Percentiles rank a stretch among this genome's conserved stretches.
These are phyloP conservation scores for Penicillium samsonianum DNA, from an alignment of 495 filamentous ascomycete genomes.

Conservation along the genomic window DNA sequence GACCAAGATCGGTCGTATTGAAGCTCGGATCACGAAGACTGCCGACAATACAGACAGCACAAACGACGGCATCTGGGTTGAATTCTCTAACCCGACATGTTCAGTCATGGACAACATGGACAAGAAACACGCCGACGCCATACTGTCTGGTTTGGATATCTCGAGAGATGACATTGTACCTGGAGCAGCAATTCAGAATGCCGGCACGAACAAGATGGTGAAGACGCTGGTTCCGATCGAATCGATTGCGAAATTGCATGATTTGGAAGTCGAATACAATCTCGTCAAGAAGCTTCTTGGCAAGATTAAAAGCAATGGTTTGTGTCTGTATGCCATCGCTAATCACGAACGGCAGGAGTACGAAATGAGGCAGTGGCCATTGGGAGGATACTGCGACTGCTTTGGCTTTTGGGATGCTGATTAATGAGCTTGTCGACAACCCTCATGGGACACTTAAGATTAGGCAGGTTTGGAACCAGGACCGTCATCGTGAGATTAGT, in stretches of 20 bases:
- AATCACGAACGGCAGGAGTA: constrained; percentile 4
- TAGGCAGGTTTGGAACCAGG: constrained; percentile 15
- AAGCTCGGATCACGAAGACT: constrained; percentile 2
- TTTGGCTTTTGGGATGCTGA: constrained; percentile 11
- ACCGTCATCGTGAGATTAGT: constrained; percentile 12
- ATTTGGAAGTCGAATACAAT: neutral
- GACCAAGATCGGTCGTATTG: constrained; percentile 14
- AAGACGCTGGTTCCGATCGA: constrained; percentile 18
- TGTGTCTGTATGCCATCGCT: constrained; percentile 15
- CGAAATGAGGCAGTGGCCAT: constrained; percentile 16
- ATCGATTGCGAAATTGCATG: neutral
- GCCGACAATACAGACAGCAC: neutral
- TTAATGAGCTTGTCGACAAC: neutral
- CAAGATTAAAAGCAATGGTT: constrained; percentile 9
- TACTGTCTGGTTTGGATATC: constrained; percentile 9
- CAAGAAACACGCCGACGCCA: neutral
- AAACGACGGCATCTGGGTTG: neutral
- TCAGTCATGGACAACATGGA: neutral
- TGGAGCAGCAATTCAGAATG: constrained; percentile 9
- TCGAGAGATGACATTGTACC: neutral
- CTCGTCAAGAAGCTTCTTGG: constrained; percentile 8
- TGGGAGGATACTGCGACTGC: constrained; percentile 17
- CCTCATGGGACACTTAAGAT: constrained; percentile 4
- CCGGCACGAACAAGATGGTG: neutral
- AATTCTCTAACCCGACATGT: constrained; percentile 8